Percentiles rank a stretch among this genome's conserved stretches.
These are phyloP conservation scores for Leishmania tarentolae DNA, from an alignment of 208 protist genomes.

Conservation along the genomic window DNA sequence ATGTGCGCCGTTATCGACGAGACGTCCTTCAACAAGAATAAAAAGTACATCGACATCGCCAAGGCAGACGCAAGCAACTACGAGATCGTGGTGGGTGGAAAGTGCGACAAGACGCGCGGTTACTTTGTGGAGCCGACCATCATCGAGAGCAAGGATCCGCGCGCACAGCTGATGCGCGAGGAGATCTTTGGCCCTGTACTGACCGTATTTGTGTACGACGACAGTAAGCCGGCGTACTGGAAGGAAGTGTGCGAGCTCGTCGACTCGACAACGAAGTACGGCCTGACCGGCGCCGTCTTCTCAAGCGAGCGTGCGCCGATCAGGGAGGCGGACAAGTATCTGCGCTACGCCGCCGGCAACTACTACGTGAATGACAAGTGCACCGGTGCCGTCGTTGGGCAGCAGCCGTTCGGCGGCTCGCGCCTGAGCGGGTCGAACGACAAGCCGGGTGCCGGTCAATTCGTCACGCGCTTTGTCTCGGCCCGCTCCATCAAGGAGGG, in stretches of 20 bases:
- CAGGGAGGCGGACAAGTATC: constrained; percentile 52
- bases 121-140: constrained; percentile 97
- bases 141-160: constrained; percentile 90
- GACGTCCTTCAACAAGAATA: constrained; percentile 93
- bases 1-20: constrained; percentile 97
- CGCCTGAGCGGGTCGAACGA: constrained; percentile 96
- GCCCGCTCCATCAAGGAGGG: constrained; percentile 96
- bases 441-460: constrained; percentile 94
- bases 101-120: constrained; percentile 75
- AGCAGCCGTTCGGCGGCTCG: constrained; percentile 97
- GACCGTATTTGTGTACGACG: constrained; percentile 95
- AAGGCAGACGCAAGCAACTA: constrained; percentile 73
- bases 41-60: constrained; percentile 94
- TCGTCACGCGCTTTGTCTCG: constrained; percentile 92
- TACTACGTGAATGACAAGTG: constrained; percentile 99
- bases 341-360: constrained; percentile 94
- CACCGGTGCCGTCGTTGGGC: constrained; percentile 97
- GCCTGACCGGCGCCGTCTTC: constrained; percentile 95
- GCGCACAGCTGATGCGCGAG: constrained; percentile 90
- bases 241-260: constrained; percentile 83
- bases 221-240: constrained; percentile 84
- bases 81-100: constrained; percentile 77
- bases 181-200: constrained; percentile 98
- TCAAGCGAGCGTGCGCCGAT: constrained; percentile 80
- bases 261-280: constrained; percentile 92